Evolutionary conservation across 768 basidiomycete species (phyloP), one percentile per base, ranked within the genome.

Genomic region (Pleurotus ostreatus): DNA sequence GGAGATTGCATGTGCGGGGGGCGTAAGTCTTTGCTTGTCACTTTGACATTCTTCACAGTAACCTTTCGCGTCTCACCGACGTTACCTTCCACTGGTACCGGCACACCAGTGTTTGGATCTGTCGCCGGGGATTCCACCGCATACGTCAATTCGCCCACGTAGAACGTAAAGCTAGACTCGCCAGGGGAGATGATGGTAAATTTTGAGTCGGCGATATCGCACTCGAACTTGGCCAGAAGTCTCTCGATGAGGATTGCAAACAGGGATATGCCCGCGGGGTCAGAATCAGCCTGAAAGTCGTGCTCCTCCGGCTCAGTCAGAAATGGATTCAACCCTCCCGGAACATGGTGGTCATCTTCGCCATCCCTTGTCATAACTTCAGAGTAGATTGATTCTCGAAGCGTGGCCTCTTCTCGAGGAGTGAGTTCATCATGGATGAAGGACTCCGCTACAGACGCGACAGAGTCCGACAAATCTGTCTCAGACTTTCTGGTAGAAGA

Each of bases 381-480:
- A 30, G 59, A 48, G 55, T 58, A 61, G 51, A 60, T 51, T 1
- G 92, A 92, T 57, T 85, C 78, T 63, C 84, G 81, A 18, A 95
- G 76, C 30, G 81, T 74, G 5, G 81, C 83, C 62, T 86, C 89
- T 65, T 96, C 92, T 59, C 76, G 75, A 5, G 80, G 74, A 20
- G 84, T 78, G 49, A 97, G 74, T 64, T 94, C 92, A 60, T 91
- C 80, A 46, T 94, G 88, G 22, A 96, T 75, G 70, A 98, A 98
- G 3, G 87, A 84, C 61, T 92, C 87, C 1, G 94, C 91, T 12
- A 88, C 82, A n/a, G 86, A 86, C 23, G 80, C 80, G n/a, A 93
- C 86, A 20, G 94, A 94, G 46, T 86, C 82, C 3, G 90, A 75
- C 12, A 95, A 77, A 65, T 86, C 80, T 39, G 68, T 59, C 9